Conservation (phyloP, 257 asterid genomes). For the Solanum okadae region DNA sequence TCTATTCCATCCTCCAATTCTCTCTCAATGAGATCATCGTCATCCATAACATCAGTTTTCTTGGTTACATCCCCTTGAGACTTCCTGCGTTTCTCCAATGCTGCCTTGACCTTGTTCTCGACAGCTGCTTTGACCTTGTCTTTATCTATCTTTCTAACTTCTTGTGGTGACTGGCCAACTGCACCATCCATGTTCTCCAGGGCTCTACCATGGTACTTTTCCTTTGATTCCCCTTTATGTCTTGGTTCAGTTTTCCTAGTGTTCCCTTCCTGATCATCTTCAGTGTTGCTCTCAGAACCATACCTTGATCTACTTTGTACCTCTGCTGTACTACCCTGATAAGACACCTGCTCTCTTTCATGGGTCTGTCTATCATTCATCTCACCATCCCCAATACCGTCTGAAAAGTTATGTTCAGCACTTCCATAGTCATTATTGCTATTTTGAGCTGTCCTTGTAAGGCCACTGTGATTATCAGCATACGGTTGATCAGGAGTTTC, state of each 20-base stretch:
- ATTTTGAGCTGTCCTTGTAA: constrained; percentile 12
- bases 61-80: constrained; percentile 57
- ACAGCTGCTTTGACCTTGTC: constrained; percentile 74
- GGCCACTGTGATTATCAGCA: constrained; percentile 19
- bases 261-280: constrained; percentile 30
- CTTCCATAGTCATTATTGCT: constrained; percentile 17
- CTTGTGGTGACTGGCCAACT: constrained; percentile 22
- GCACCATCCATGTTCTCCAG: constrained; percentile 9
- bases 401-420: constrained; percentile 8
- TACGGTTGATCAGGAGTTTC: constrained; percentile 16
- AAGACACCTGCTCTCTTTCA: constrained; percentile 27
- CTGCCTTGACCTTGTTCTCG: constrained; percentile 34
- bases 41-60: constrained; percentile 51
- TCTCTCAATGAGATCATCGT: constrained; percentile 60
- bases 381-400: constrained; percentile 26
- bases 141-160: constrained; percentile 43
- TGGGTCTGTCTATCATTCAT: constrained; percentile 17
- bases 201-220: constrained; percentile 21
- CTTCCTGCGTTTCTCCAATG: constrained; percentile 55
- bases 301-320: constrained; percentile 16
- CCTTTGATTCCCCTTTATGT: constrained; percentile 36
- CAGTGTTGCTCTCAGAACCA: constrained; percentile 18
- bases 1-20: constrained; percentile 70
- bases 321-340: constrained; percentile 21
- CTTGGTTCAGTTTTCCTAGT: constrained; percentile 32